Evolutionary conservation across 176 grass and related monocot genomes (phyloP).

Genomic region (Typha latifolia): DNA sequence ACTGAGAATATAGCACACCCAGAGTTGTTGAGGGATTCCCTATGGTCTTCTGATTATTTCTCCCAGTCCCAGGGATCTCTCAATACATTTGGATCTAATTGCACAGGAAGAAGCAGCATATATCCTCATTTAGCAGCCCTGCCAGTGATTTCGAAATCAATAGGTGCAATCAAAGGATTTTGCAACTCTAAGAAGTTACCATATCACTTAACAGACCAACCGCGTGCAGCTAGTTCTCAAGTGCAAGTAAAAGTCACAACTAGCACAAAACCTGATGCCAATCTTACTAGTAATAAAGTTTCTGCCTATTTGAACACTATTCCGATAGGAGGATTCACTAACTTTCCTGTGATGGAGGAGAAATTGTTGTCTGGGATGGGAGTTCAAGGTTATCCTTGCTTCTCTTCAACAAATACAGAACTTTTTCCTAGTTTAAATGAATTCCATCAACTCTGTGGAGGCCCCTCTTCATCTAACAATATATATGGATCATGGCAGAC

Average conservation of each 20-base stretch:
- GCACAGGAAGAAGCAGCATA: neutral
- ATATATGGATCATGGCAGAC: slow-evolving; percentile 4
- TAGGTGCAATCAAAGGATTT: slow-evolving; percentile 25
- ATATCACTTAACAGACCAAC: slow-evolving; percentile 2
- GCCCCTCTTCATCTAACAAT: slow-evolving; percentile 3
- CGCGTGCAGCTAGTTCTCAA: slow-evolving; percentile 17
- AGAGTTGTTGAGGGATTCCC: slow-evolving; percentile 23
- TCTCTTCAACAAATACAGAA: too few species aligned
- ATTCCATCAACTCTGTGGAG: slow-evolving; percentile 4
- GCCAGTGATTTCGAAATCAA: slow-evolving; percentile 34
- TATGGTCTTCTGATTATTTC: slow-evolving; percentile 28
- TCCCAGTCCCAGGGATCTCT: slow-evolving; percentile 28
- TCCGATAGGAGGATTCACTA: slow-evolving; percentile 10
- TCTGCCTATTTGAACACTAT: slow-evolving; percentile 8
- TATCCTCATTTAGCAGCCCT: slow-evolving; percentile 18
- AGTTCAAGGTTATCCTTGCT: neutral
- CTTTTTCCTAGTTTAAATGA: slow-evolving; percentile 11
- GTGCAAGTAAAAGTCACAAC: slow-evolving; percentile 11
- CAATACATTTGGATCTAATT: slow-evolving; percentile 29
- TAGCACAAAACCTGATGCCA: slow-evolving; percentile 16
- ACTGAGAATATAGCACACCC: slow-evolving; percentile 15
- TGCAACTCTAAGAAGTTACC: slow-evolving; percentile 23
- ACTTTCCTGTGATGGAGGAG: slow-evolving; percentile 33
- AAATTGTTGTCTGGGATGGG: slow-evolving; percentile 9
- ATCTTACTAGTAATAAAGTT: slow-evolving; percentile 17